Evolutionary conservation across 306 rosid species (phyloP).

Genomic region (Inga laurina): DNA sequence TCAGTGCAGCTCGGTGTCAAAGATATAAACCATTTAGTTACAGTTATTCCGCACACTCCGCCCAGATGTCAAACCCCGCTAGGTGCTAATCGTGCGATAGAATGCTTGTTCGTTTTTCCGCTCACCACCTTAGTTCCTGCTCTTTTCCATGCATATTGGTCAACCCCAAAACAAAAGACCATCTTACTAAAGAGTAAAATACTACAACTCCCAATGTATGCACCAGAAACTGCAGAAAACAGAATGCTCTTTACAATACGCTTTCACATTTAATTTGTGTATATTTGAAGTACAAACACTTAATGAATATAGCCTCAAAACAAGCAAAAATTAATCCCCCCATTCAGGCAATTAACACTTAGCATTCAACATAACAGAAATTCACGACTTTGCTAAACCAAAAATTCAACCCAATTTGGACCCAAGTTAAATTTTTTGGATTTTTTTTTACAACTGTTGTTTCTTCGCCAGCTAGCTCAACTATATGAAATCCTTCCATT

Average conservation of each 20-base stretch:
- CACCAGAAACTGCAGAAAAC: conserved; percentile 1
- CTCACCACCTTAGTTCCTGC: too few species aligned
- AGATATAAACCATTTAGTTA: too few species aligned
- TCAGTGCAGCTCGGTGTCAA: too few species aligned
- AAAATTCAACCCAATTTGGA: conserved; percentile 35
- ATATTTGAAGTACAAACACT: conserved; percentile 20
- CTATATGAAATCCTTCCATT: conserved; percentile 17
- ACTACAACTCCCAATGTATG: background rate
- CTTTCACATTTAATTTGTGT: conserved; percentile 6
- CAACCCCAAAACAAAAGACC: background rate
- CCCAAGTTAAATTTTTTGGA: background rate
- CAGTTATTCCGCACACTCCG: too few species aligned
- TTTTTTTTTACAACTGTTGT: conserved; percentile 11
- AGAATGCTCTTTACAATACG: background rate
- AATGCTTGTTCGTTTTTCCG: too few species aligned
- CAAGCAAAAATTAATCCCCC: conserved; percentile 20
- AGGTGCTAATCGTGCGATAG: too few species aligned
- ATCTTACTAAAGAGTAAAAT: background rate
- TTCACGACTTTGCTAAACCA: conserved; percentile 23
- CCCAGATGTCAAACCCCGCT: too few species aligned
- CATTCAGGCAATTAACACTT: conserved; percentile 27
- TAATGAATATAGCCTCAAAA: conserved; percentile 26
- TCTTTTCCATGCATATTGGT: too few species aligned
- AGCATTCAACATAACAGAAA: conserved; percentile 20
- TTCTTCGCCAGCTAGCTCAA: conserved; percentile 13